Percentiles rank a stretch among this genome's conserved stretches.
These are phyloP conservation scores for Ophiosphaerella narmari DNA, from an alignment of 2,329 filamentous ascomycete genomes.

Conservation along the genomic window DNA sequence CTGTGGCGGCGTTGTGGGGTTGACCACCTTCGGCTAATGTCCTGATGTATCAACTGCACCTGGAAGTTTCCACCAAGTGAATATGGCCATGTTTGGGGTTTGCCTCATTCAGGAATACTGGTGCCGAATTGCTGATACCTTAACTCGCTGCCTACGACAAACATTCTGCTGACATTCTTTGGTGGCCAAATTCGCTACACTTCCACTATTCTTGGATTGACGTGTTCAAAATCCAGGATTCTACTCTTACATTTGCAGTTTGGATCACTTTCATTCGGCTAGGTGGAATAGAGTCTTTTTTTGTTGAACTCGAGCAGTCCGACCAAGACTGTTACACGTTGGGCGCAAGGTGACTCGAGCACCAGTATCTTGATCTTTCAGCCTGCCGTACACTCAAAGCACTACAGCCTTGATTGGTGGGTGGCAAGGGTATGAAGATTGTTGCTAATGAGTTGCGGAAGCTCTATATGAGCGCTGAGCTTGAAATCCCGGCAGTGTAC, in stretches of 20 bases:
- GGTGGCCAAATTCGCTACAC: too few relatives aligned
- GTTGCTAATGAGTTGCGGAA: constrained; percentile 3
- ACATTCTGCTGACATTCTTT: too few relatives aligned
- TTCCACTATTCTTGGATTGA: too few relatives aligned
- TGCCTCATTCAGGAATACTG: background rate
- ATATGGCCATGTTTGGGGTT: background rate
- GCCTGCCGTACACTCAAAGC: background rate
- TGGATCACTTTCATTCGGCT: too few relatives aligned
- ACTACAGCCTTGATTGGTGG: background rate
- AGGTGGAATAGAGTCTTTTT: too few relatives aligned
- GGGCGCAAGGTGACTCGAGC: too few relatives aligned
- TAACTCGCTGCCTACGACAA: too few relatives aligned
- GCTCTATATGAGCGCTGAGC: constrained; percentile 8
- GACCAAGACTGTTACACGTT: too few relatives aligned
- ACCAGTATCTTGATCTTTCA: background rate
- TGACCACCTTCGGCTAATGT: constrained; percentile 4
- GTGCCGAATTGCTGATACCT: background rate
- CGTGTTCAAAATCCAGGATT: too few relatives aligned
- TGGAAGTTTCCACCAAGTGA: background rate
- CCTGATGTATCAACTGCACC: background rate
- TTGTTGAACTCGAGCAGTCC: too few relatives aligned
- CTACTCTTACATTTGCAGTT: too few relatives aligned
- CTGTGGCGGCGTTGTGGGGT: constrained; percentile 2
- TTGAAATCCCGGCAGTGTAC: constrained; percentile 9
- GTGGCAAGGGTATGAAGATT: constrained; percentile 3